Evolutionary conservation across 1,284 basidiomycete species (phyloP).

Genomic region (Melampsora allii-populina): DNA sequence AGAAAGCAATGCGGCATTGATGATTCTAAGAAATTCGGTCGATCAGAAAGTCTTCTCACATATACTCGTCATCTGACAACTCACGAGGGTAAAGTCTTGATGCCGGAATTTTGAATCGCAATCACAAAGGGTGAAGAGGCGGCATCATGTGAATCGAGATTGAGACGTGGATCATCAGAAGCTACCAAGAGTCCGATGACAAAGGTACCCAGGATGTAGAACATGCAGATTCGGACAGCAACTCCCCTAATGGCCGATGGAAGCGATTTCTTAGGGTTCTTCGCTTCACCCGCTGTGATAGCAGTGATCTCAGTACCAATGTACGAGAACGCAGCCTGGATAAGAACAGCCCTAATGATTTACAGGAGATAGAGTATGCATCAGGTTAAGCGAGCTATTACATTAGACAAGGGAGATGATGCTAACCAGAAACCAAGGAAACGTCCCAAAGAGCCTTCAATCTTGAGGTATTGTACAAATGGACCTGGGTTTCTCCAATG

Average conservation of each 20-base stretch:
- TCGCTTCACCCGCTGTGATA: constrained; percentile 54
- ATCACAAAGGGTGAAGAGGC: constrained; percentile 78
- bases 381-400: constrained; percentile 1
- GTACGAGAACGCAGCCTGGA: constrained; percentile 52
- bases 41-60: not conserved
- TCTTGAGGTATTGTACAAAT: constrained; percentile 52
- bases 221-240: constrained; percentile 65
- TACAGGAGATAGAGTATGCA: constrained; percentile 22
- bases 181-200: constrained; percentile 75
- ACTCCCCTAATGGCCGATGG: constrained; percentile 57
- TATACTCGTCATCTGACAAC: not conserved
- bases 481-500: constrained; percentile 55
- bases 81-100: constrained; percentile 30
- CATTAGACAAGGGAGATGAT: not conserved
- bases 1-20: constrained; percentile 79
- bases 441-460: constrained; percentile 20
- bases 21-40: constrained; percentile 54
- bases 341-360: constrained; percentile 48
- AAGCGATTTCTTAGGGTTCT: constrained; percentile 53
- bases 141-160: constrained; percentile 61
- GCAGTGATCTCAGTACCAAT: constrained; percentile 53
- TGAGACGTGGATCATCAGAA: constrained; percentile 62
- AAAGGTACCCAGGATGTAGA: constrained; percentile 55
- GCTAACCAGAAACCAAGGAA: constrained; percentile 38
- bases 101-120: constrained; percentile 53